These are phyloP conservation scores for Suillus cothurnatus DNA, from an alignment of 768 basidiomycete species.

Conservation along the genomic window DNA sequence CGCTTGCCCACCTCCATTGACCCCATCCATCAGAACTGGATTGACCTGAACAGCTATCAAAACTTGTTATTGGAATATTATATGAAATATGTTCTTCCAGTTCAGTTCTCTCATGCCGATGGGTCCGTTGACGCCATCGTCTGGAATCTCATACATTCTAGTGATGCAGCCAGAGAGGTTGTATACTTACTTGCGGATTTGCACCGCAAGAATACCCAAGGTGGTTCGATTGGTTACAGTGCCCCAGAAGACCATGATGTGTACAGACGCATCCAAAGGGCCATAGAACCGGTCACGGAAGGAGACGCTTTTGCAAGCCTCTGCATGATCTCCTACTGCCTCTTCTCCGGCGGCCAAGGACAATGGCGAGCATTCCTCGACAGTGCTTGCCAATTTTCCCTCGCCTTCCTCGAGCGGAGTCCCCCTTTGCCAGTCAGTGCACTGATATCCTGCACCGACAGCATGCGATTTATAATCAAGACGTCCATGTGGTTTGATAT, in stretches of 20 bases:
- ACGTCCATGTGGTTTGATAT: conserved; percentile 90
- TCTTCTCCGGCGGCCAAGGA: conserved; percentile 77
- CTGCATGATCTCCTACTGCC: conserved; percentile 72
- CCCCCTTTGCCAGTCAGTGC: conserved; percentile 43
- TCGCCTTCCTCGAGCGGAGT: conserved; percentile 43
- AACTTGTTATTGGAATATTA: conserved; percentile 44
- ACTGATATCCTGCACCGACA: conserved; percentile 48
- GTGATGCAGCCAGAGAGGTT: conserved; percentile 53
- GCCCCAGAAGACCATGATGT: conserved; percentile 27
- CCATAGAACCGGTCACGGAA: conserved; percentile 36
- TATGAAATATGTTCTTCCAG: conserved; percentile 59
- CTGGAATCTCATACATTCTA: conserved; percentile 48
- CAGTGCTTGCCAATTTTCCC: conserved; percentile 60
- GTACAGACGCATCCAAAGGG: conserved; percentile 30
- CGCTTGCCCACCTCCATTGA: conserved; percentile 13
- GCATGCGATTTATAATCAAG: conserved; percentile 73
- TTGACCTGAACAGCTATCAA: conserved; percentile 19
- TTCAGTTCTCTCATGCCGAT: conserved; percentile 74
- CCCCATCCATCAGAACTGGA: conserved; percentile 18
- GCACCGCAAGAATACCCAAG: conserved; percentile 41
- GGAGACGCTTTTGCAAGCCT: conserved; percentile 82
- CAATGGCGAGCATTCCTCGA: conserved; percentile 68
- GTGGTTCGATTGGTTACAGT: conserved; percentile 21
- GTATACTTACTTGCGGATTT: conserved; percentile 65
- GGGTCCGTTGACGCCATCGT: conserved; percentile 48